These are phyloP conservation scores for Colletotrichum sp. DNA, from an alignment of 2,329 filamentous ascomycete species.

Conservation along the genomic window DNA sequence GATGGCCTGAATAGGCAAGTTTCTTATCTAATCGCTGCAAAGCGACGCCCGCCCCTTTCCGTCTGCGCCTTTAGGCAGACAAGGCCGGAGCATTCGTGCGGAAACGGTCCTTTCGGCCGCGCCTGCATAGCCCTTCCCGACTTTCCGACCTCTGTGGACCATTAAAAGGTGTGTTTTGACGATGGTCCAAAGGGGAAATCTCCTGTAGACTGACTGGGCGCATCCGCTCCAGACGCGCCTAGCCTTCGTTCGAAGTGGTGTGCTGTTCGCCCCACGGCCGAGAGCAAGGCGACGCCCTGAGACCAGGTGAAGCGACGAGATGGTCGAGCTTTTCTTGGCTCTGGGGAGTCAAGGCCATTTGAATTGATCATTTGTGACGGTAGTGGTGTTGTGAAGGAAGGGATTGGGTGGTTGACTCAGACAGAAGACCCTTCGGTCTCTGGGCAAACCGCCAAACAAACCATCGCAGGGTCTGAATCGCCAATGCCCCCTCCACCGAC, in stretches of 20 bases:
- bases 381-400: constrained; percentile 2
- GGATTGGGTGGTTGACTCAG: constrained; percentile 8
- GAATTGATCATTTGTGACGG: neutral
- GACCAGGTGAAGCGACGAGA: neutral
- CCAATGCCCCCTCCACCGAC: neutral
- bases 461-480: constrained; percentile 12
- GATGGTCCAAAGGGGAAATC: neutral
- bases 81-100: neutral
- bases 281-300: neutral
- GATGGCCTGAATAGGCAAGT: constrained; percentile 20
- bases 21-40: constrained; percentile 15
- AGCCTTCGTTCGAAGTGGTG: neutral
- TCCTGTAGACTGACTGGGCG: neutral
- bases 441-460: neutral
- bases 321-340: neutral
- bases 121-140: neutral
- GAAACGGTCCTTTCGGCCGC: neutral
- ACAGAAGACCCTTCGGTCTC: neutral
- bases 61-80: neutral
- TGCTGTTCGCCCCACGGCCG: neutral
- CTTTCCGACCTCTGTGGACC: neutral
- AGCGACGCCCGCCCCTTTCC: neutral
- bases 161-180: neutral
- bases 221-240: neutral
- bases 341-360: neutral